Evolutionary conservation across 352 stramenopile species (phyloP).

Genomic region (Pythium coloratum): DNA sequence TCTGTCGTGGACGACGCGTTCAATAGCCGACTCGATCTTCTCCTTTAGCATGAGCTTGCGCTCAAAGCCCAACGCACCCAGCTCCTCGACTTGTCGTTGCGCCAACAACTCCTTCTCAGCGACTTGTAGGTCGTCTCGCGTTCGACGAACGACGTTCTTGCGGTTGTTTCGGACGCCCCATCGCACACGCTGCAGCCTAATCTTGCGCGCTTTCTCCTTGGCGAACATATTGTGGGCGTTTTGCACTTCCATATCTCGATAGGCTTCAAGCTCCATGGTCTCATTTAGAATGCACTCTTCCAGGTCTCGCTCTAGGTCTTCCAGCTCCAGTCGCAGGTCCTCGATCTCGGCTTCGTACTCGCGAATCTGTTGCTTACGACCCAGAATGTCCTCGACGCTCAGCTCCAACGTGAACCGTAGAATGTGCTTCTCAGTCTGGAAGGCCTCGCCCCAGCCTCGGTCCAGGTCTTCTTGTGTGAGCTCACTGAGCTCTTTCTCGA

Average conservation of each 20-base stretch:
- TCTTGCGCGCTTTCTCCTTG: constrained; percentile 33
- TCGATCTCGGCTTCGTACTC: constrained; percentile 78
- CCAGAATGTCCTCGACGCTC: constrained; percentile 76
- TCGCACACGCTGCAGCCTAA: constrained; percentile 59
- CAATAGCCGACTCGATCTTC: constrained; percentile 41
- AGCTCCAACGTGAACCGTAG: constrained; percentile 68
- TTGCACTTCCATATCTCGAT: constrained; percentile 56
- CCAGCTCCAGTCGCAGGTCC: constrained; percentile 63
- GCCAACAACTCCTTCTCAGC: constrained; percentile 39
- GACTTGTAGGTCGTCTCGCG: constrained; percentile 39
- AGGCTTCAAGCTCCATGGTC: constrained; percentile 60
- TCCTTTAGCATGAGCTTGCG: constrained; percentile 52
- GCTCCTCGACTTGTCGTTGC: constrained; percentile 46
- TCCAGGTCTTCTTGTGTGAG: constrained; percentile 74
- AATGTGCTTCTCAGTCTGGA: constrained; percentile 74
- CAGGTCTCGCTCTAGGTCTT: constrained; percentile 78
- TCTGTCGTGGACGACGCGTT: constrained; percentile 30
- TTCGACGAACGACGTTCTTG: constrained; percentile 45
- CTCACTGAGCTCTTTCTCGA: constrained; percentile 66
- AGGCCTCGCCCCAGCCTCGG: constrained; percentile 76
- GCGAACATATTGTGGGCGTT: constrained; percentile 46
- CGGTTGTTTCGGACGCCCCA: constrained; percentile 66
- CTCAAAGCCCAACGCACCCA: constrained; percentile 55
- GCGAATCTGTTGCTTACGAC: constrained; percentile 53
- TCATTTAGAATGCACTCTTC: constrained; percentile 69